A percentile compares a stretch with the other conserved stretches of the same genome.
phyloP scores from a whole-genome alignment of 225 moss, liverwort and hornwort species.

The Ulota crispa region DNA sequence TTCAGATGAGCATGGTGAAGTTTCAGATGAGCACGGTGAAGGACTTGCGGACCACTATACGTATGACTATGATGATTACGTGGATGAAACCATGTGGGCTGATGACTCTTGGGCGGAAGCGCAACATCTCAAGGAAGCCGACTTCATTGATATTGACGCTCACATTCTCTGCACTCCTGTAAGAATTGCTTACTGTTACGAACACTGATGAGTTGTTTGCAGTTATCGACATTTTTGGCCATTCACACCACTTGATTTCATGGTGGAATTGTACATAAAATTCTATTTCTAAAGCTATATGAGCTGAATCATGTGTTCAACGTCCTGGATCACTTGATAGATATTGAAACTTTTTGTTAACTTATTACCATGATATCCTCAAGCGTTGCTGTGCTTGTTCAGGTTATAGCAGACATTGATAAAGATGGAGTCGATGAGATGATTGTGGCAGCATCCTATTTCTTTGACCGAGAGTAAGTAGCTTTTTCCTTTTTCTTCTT shows the following conservation, averaged over 20 bases:
- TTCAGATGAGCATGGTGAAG: no score
- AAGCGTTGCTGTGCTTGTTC: conserved; percentile 23
- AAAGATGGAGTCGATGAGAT: conserved; percentile 91
- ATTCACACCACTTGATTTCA: not conserved
- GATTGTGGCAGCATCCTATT: conserved; percentile 88
- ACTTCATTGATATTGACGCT: conserved; percentile 77
- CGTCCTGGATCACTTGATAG: not conserved
- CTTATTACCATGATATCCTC: conserved; percentile 4
- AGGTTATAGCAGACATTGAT: conserved; percentile 97
- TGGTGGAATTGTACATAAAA: not conserved
- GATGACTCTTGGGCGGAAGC: conserved; percentile 82
- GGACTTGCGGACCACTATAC: conserved; percentile 88
- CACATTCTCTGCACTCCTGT: conserved; percentile 98
- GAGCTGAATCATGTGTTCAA: not conserved
- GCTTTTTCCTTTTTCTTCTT: conserved; percentile 23
- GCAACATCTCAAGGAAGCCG: conserved; percentile 60
- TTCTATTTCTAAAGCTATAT: not conserved
- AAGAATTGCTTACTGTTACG: conserved; percentile 17
- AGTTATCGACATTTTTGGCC: conserved; percentile 1
- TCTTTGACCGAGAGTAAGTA: conserved; percentile 93
- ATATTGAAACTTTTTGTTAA: conserved; percentile 14
- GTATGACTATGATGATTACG: conserved; percentile 98
- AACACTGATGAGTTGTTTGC: not conserved
- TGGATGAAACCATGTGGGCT: conserved; percentile 95
- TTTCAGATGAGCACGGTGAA: conserved; percentile 24